Conservation (phyloP, 2,329 filamentous ascomycete genomes). For the Pyrenophora teres region DNA sequence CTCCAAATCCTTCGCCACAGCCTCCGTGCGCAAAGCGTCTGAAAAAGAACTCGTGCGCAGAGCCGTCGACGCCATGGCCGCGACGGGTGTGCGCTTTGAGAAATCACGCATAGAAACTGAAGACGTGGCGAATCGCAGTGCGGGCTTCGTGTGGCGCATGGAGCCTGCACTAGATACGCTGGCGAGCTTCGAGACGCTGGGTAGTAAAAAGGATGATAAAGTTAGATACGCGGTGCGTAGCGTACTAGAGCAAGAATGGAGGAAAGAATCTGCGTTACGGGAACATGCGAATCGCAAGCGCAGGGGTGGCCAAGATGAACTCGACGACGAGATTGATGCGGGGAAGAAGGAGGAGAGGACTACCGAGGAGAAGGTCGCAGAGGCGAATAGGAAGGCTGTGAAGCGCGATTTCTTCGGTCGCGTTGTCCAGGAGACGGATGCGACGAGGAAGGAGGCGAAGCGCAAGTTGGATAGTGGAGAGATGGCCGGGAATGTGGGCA, state of each 20-base stretch:
- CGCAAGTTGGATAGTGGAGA: conserved; percentile 44
- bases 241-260: conserved; percentile 88
- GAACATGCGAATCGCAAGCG: conserved; percentile 69
- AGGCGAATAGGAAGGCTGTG: conserved; percentile 47
- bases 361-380: conserved; percentile 29
- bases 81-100: conserved; percentile 80
- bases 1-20: conserved; percentile 59
- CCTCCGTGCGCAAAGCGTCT: conserved; percentile 83
- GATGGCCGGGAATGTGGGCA: conserved; percentile 54
- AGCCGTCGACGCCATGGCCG: conserved; percentile 81
- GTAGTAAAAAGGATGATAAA: conserved; percentile 64
- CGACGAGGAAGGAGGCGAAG: conserved; percentile 49
- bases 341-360: conserved; percentile 23
- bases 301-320: conserved; percentile 43
- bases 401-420: conserved; percentile 89
- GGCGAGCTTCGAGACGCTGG: conserved; percentile 72
- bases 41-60: conserved; percentile 81
- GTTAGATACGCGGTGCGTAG: conserved; percentile 92
- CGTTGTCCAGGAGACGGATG: conserved; percentile 59
- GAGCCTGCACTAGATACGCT: conserved; percentile 88
- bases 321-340: conserved; percentile 21
- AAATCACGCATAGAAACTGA: conserved; percentile 78
- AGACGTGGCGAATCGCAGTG: conserved; percentile 51
- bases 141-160: conserved; percentile 88
- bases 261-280: conserved; percentile 69